Conservation (phyloP, 2,329 filamentous ascomycete species). For the Tympanopsis confertula region DNA sequence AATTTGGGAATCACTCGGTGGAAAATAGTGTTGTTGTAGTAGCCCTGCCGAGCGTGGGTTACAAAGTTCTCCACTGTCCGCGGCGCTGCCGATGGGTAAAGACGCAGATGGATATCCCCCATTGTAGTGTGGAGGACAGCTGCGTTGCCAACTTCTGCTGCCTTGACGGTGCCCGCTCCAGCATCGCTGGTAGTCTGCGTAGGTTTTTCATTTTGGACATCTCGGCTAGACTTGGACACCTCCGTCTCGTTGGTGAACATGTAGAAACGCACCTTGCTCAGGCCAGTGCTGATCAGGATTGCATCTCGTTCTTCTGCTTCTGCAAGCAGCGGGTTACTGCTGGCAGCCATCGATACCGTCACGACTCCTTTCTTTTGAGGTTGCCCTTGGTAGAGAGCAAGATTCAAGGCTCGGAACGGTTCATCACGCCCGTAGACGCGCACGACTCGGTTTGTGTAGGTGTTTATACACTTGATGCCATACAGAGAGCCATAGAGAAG, state of each 20-base stretch:
- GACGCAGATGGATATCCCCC: conserved; percentile 83
- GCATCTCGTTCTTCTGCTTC: conserved; percentile 87
- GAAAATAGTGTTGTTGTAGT: conserved; percentile 97
- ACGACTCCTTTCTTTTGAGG: conserved; percentile 88
- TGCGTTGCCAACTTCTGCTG: conserved; percentile 61
- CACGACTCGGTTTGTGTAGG: conserved; percentile 81
- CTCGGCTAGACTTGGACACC: conserved; percentile 70
- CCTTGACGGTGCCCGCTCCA: conserved; percentile 39
- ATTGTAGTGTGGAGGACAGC: conserved; percentile 86
- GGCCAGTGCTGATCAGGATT: conserved; percentile 73
- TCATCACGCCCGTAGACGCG: conserved; percentile 87
- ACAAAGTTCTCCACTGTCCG: conserved; percentile 97
- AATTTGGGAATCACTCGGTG: conserved; percentile 95
- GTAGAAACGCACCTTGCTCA: conserved; percentile 86
- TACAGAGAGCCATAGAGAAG: conserved; percentile 86
- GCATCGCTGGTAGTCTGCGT: conserved; percentile 45
- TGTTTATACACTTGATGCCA: conserved; percentile 92
- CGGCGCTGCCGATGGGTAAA: conserved; percentile 87
- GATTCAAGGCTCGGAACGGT: conserved; percentile 68
- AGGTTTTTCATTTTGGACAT: conserved; percentile 91
- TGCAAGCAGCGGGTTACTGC: conserved; percentile 80
- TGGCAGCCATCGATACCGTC: conserved; percentile 94
- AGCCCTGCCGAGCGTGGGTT: conserved; percentile 75
- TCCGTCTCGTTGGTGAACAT: conserved; percentile 91
- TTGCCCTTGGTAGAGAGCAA: conserved; percentile 86